Conservation (phyloP, 805 yeast genomes). For the Starmerella etchellsii region DNA sequence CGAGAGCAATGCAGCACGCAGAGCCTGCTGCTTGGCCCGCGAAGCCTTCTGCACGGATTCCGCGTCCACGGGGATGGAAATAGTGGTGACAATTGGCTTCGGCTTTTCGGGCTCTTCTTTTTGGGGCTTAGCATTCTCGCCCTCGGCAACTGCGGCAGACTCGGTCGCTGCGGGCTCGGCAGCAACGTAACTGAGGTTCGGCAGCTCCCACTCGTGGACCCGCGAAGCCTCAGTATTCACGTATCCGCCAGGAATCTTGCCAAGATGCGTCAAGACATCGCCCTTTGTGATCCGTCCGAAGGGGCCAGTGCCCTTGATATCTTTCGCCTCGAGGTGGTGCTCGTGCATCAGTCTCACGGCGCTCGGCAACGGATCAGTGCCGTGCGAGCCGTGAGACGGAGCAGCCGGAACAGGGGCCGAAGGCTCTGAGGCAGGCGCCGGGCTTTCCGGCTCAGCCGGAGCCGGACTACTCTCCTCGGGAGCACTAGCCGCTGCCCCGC, state of each 20-base stretch:
- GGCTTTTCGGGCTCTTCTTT: conserved; percentile 19
- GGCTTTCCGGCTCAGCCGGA: conserved; percentile 3
- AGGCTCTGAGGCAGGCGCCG: conserved; percentile 16
- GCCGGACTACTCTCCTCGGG: conserved; percentile 8
- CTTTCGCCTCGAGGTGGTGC: conserved; percentile 50
- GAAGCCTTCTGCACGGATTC: conserved; percentile 25
- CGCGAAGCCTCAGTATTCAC: conserved; percentile 42
- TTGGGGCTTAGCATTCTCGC: conserved; percentile 16
- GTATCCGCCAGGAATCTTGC: conserved; percentile 49
- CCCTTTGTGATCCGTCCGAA: conserved; percentile 80
- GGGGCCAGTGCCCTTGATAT: conserved; percentile 76
- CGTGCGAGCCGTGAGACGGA: conserved; percentile 35
- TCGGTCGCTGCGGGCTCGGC: conserved; percentile 22
- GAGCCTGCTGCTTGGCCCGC: conserved; percentile 36
- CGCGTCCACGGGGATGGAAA: conserved; percentile 18
- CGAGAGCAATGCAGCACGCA: conserved; percentile 30
- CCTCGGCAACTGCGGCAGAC: conserved; percentile 13
- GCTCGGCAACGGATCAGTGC: conserved; percentile 39
- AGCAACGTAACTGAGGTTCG: conserved; percentile 58
- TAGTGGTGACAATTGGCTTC: conserved; percentile 9
- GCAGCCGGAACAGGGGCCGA: conserved; percentile 10
- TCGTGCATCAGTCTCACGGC: conserved; percentile 52
- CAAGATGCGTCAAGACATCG: conserved; percentile 75
- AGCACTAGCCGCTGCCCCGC: conserved; percentile 12
- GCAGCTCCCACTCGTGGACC: conserved; percentile 42